These are phyloP conservation scores for Akanthomyces muscarius DNA, from an alignment of 2,329 filamentous ascomycete genomes.

Conservation along the genomic window DNA sequence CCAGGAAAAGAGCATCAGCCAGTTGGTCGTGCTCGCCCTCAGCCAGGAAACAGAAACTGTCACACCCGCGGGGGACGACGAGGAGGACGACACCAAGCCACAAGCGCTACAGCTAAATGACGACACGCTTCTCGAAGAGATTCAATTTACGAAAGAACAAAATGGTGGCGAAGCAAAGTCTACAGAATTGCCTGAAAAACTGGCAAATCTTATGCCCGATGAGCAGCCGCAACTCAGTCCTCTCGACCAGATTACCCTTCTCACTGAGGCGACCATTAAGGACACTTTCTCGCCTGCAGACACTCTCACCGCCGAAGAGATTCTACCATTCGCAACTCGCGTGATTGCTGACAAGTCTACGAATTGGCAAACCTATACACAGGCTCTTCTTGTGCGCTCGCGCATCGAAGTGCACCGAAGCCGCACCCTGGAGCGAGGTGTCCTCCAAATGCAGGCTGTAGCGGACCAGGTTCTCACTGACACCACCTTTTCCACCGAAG, in stretches of 20 bases:
- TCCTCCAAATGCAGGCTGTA: constrained; percentile 89
- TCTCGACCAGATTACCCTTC: constrained; percentile 83
- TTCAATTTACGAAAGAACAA: constrained; percentile 65
- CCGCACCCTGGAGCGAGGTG: constrained; percentile 80
- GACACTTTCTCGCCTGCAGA: constrained; percentile 82
- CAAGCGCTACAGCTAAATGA: constrained; percentile 78
- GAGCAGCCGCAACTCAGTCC: constrained; percentile 78
- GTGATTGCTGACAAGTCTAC: constrained; percentile 85
- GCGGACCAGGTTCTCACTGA: constrained; percentile 94
- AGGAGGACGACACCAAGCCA: constrained; percentile 42
- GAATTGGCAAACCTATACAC: constrained; percentile 98
- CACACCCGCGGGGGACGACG: constrained; percentile 16
- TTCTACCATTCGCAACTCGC: constrained; percentile 82
- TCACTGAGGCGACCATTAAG: constrained; percentile 83
- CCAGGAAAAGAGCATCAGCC: constrained; percentile 75
- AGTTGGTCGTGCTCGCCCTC: constrained; percentile 85
- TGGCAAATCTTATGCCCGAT: constrained; percentile 67
- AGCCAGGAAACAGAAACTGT: constrained; percentile 49
- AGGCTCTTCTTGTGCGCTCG: constrained; percentile 83
- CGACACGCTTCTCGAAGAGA: constrained; percentile 85
- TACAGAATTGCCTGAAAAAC: constrained; percentile 50
- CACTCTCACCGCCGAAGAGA: constrained; percentile 86
- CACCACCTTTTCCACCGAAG: constrained; percentile 45
- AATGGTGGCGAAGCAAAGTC: constrained; percentile 35
- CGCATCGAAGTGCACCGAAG: constrained; percentile 85